A percentile compares a stretch with the other conserved stretches of the same genome.
phyloP scores from a whole-genome alignment of 306 rosid genomes.

The Comarum palustre region DNA sequence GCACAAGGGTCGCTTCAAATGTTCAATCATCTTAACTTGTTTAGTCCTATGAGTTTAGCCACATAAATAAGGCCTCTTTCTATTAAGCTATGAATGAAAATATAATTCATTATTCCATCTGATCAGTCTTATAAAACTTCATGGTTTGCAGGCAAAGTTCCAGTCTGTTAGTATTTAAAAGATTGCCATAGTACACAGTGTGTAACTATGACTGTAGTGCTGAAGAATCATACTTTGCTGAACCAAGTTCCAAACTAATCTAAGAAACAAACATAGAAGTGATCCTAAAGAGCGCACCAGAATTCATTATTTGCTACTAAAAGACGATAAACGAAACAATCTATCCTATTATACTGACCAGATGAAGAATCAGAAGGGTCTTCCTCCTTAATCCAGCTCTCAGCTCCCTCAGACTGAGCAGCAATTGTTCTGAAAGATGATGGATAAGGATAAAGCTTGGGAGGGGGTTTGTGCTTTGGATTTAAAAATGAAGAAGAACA shows the following conservation, averaged over 20 bases:
- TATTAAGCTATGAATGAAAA: not conserved
- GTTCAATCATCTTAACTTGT: not conserved
- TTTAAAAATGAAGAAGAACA: constrained; percentile 28
- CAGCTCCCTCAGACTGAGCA: constrained; percentile 61
- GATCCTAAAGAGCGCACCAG: not conserved
- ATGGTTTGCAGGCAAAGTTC: not conserved
- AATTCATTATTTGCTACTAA: not conserved
- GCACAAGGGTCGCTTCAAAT: constrained; percentile 3
- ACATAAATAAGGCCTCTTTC: not conserved
- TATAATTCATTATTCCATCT: not conserved
- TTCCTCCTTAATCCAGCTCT: constrained; percentile 45
- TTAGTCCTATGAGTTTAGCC: not conserved
- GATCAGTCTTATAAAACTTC: not conserved
- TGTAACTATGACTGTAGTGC: not conserved
- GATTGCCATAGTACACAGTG: too few relatives aligned
- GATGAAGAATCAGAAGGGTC: constrained; percentile 46
- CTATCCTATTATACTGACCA: constrained; percentile 31
- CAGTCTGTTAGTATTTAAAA: not conserved
- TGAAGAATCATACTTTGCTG: not conserved
- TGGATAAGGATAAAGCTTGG: constrained; percentile 32
- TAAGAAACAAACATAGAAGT: not conserved
- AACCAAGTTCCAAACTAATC: not conserved
- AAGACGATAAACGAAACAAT: not conserved
- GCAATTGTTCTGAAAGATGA: constrained; percentile 47
- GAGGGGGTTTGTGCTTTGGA: constrained; percentile 33